A percentile compares a stretch with the other conserved stretches of the same genome.
These are phyloP conservation scores for Backusella macrospora DNA, from an alignment of 192 early-diverging fungal genomes.

Conservation along the genomic window DNA sequence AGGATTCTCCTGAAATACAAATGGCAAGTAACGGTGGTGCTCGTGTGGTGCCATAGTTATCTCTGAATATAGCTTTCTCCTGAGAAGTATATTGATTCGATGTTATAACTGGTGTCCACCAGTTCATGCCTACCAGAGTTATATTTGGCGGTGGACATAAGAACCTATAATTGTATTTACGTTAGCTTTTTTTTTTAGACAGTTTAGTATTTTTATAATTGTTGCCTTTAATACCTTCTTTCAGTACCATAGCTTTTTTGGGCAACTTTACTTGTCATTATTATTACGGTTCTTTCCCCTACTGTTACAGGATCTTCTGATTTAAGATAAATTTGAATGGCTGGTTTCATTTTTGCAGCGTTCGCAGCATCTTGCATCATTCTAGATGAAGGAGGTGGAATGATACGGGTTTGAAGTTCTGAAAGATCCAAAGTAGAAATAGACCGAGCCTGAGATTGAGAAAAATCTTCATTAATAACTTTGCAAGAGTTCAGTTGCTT, in stretches of 20 bases:
- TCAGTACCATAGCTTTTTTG: conserved; percentile 95
- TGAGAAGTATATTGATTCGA: background rate
- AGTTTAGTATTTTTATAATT: conserved; percentile 6
- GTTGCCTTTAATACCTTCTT: conserved; percentile 61
- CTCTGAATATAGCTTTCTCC: background rate
- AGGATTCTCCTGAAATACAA: conserved; percentile 56
- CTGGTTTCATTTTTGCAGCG: conserved; percentile 5
- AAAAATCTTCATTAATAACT: background rate
- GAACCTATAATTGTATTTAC: conserved; percentile 50
- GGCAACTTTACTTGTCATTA: conserved; percentile 77
- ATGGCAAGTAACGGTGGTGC: conserved; percentile 50
- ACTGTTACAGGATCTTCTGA: background rate
- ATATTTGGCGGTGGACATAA: conserved; percentile 82
- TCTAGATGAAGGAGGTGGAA: conserved; percentile 6
- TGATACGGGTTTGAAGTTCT: background rate
- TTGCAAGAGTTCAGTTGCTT: background rate
- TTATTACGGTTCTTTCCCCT: conserved; percentile 11
- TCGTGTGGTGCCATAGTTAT: background rate
- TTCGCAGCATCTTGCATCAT: conserved; percentile 1
- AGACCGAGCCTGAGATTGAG: background rate
- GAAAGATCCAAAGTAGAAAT: background rate
- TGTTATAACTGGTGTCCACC: conserved; percentile 53
- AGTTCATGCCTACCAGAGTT: conserved; percentile 67
- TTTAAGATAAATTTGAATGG: conserved; percentile 3
- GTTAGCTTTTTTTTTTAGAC: conserved; percentile 13